These are phyloP conservation scores for Rhododendron molle DNA, from an alignment of 148 eudicot species.

Conservation along the genomic window DNA sequence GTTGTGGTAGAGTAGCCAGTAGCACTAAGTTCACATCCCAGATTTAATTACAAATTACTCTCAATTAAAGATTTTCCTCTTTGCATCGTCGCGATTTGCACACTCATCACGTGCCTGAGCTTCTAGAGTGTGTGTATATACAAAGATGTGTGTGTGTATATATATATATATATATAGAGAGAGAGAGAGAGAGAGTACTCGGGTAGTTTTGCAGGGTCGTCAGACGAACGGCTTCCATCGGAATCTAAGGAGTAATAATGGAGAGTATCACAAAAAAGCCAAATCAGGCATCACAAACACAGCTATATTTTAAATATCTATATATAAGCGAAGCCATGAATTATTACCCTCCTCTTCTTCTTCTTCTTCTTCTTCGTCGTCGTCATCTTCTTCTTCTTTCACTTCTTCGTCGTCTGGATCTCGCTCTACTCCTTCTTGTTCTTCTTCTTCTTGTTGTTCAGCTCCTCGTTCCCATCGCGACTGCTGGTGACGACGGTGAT, in stretches of 20 bases:
- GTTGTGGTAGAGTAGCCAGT: neutral
- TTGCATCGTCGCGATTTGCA: neutral
- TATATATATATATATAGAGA: neutral
- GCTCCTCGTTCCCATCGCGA: slow-evolving; percentile 17
- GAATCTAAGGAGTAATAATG: slow-evolving; percentile 13
- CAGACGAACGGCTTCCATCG: slow-evolving; percentile 16
- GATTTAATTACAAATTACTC: neutral
- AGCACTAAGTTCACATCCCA: neutral
- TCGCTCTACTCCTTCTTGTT: neutral
- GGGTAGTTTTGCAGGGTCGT: slow-evolving; percentile 14
- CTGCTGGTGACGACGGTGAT: slow-evolving; percentile 14
- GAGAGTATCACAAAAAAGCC: neutral
- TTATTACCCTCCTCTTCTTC: slow-evolving; percentile 10
- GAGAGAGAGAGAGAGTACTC: slow-evolving; percentile 7
- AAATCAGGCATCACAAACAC: slow-evolving; percentile 7
- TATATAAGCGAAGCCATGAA: neutral
- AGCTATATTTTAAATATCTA: neutral
- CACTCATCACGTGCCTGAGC: neutral
- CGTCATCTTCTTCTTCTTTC: neutral
- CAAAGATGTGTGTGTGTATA: neutral
- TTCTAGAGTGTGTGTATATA: neutral
- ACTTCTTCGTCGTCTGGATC: neutral
- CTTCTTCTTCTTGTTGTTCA: neutral
- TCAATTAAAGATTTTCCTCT: neutral
- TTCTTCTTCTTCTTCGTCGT: neutral